These are phyloP conservation scores for Cymbopogon citratus DNA, from an alignment of 176 grass and related monocot genomes.

Conservation along the genomic window DNA sequence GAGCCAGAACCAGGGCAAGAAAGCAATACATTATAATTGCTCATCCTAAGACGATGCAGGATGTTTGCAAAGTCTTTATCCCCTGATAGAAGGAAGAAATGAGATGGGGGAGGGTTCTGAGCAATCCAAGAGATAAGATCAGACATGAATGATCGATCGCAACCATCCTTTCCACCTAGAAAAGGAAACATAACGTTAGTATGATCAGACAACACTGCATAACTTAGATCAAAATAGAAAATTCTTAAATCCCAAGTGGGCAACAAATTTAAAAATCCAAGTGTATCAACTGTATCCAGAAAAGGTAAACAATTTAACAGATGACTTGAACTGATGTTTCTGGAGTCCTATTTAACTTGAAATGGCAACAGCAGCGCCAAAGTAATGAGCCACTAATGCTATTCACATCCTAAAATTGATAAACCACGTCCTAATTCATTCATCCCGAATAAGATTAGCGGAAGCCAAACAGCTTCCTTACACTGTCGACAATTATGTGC, in stretches of 20 bases:
- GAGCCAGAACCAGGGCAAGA: slow-evolving; percentile 24
- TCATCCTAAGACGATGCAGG: slow-evolving; percentile 83
- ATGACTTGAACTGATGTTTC: neutral
- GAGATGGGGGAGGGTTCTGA: slow-evolving; percentile 76
- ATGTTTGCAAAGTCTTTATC: slow-evolving; percentile 66
- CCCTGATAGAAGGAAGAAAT: slow-evolving; percentile 82
- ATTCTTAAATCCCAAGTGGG: neutral
- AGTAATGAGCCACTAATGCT: no score
- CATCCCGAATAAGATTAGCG: neutral
- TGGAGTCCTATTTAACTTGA: neutral
- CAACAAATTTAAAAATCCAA: neutral
- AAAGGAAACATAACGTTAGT: slow-evolving; percentile 14
- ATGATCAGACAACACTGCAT: neutral
- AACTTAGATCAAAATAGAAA: neutral
- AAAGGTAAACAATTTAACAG: neutral
- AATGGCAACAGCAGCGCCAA: neutral
- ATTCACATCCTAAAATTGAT: no score
- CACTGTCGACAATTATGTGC: neutral
- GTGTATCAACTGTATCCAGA: neutral
- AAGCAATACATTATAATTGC: slow-evolving; percentile 87
- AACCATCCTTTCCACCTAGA: slow-evolving; percentile 69
- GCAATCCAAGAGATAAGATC: slow-evolving; percentile 71
- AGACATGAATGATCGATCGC: slow-evolving; percentile 54
- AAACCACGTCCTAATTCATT: neutral
- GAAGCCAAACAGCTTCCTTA: neutral